Evolutionary conservation across 75 land plant genomes (phyloP), one percentile per base, ranked within the genome.

Genomic region (Sequoia sempervirens): DNA sequence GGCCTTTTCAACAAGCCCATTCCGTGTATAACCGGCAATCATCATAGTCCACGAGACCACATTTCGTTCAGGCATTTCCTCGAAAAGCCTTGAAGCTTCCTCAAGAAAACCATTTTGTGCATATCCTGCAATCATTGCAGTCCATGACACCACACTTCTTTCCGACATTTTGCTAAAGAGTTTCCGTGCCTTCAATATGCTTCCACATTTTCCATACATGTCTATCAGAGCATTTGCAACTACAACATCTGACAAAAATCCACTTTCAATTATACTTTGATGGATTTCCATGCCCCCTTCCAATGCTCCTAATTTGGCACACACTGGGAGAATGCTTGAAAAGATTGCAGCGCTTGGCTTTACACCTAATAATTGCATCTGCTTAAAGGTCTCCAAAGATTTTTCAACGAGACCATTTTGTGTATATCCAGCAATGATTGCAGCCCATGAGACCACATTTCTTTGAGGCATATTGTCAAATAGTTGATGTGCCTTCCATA

Each of bases 151-250:
- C 17, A 52, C 85, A 40, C 68, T 52, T 26, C 80, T 23, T 40
- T 32, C 37, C 18, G 46, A 85, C 84, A 82, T 74, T n/a, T 36
- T 68, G 72, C 83, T 75, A 69, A 85, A 85, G 28, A 85, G 41
- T 36, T 11, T 1, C 28, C 41, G 30, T 83, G 86, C 86, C 20
- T 34, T 37, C 0, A 12, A 26, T 52, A 76, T 20, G 4, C 43
- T 58, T 15, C 66, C 84, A 47, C 84, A 85, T 36, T 85, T 85
- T 18, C 50, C 26, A 68, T 85, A 85, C 86, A 85, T 85, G 84
- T 85, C 66, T 72, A 94, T 91, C 26, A 92, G 74, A 66, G 93
- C 88, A 43, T 93, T 93, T 83, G 89, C 91, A 84, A 94, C 53
- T 50, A 13, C 53, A 50, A 50, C 14, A 50, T 50, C 53, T 50